Conservation (phyloP, 169 alveolate species). For the Plasmodium gallinaceum region DNA sequence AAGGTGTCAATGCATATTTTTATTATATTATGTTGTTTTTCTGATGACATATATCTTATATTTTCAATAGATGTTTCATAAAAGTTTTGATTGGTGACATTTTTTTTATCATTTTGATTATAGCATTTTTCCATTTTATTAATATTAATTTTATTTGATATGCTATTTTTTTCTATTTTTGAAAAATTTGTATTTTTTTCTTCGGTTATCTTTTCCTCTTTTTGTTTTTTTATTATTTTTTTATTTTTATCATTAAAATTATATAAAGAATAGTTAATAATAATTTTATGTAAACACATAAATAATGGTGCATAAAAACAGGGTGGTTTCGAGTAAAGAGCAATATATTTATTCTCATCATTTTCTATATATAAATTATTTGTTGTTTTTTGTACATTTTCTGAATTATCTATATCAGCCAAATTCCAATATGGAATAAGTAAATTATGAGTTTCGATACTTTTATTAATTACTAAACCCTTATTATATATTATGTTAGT, state of each 20-base stretch:
- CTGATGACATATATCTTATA: slow-evolving; percentile 52
- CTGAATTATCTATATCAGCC: slow-evolving; percentile 55
- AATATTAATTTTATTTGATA: not conserved
- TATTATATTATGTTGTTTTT: slow-evolving; percentile 68
- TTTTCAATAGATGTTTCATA: slow-evolving; percentile 14
- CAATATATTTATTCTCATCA: slow-evolving; percentile 62
- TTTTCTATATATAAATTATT: slow-evolving; percentile 40
- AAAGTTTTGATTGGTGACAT: not conserved
- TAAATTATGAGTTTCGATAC: slow-evolving; percentile 23
- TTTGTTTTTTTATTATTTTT: slow-evolving; percentile 44
- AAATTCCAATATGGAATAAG: slow-evolving; percentile 76
- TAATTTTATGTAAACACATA: slow-evolving; percentile 73
- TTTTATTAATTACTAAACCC: slow-evolving; percentile 67
- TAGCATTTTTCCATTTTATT: slow-evolving; percentile 21
- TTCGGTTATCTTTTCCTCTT: slow-evolving; percentile 50
- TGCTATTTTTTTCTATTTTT: slow-evolving; percentile 17
- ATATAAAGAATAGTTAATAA: slow-evolving; percentile 55
- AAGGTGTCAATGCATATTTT: slow-evolving; percentile 72
- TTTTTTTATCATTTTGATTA: slow-evolving; percentile 21
- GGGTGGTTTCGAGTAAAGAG: slow-evolving; percentile 73
- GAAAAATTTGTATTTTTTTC: slow-evolving; percentile 11
- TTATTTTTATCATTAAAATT: slow-evolving; percentile 74
- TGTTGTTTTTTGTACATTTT: slow-evolving; percentile 23
- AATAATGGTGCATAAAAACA: slow-evolving; percentile 75
- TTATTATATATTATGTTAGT: slow-evolving; percentile 62